A percentile compares a stretch with the other conserved stretches of the same genome.
Evolutionary conservation across 257 asterid species (phyloP).

Genomic region (Solanum dulcamara): DNA sequence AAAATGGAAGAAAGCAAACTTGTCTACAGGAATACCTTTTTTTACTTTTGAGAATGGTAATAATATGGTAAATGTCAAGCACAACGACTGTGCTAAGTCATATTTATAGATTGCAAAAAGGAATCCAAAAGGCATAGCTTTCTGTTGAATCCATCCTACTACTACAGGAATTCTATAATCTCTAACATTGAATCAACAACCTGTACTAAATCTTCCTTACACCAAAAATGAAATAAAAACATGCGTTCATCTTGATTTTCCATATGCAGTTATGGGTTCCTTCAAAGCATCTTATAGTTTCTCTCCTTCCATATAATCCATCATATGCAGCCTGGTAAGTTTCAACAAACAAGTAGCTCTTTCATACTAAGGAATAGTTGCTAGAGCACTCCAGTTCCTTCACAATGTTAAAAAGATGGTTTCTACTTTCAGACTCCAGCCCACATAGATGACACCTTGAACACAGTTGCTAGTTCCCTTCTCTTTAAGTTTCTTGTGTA

Average conservation of each 20-base stretch:
- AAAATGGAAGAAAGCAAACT: not conserved
- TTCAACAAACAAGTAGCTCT: not conserved
- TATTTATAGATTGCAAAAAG: not conserved
- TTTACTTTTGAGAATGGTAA: not conserved
- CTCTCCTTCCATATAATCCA: not conserved
- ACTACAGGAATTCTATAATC: not conserved
- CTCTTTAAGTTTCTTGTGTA: not conserved
- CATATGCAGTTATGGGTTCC: not conserved
- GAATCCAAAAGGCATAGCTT: not conserved
- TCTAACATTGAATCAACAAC: not conserved
- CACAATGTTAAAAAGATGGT: not conserved
- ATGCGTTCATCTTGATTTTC: not conserved
- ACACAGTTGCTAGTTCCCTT: not conserved
- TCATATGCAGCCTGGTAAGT: not conserved
- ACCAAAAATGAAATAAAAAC: not conserved
- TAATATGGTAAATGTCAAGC: not conserved
- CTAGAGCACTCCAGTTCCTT: not conserved
- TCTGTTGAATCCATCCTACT: not conserved
- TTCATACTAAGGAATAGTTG: not conserved
- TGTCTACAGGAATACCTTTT: not conserved
- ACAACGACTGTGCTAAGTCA: not conserved
- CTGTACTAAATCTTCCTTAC: not conserved
- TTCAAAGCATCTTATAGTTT: not conserved
- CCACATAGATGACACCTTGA: not conserved
- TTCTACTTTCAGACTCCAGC: not conserved